Evolutionary conservation across 345 rosid genomes (phyloP), one percentile per base, ranked within the genome.

Genomic region (Eucalyptus shirleyi): DNA sequence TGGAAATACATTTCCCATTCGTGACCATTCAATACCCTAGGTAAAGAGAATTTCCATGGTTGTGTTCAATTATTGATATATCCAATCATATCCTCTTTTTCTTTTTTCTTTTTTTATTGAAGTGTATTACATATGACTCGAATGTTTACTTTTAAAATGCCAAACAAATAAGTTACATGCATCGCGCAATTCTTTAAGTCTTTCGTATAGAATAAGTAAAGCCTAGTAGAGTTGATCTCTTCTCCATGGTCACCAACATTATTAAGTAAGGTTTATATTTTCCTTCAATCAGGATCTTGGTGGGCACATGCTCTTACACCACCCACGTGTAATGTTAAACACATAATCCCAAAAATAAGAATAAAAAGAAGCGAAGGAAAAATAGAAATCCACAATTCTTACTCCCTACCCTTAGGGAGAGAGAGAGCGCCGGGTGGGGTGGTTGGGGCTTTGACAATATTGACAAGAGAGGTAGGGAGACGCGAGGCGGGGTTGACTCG

Each of bases 371-470:
- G 32, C 0, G 80, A 69, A 32, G 12, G 42, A 7, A 16, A 32
- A 69, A 32, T 32, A 69, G 80, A 32, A 32, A 67, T 67, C 12
- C 80, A 67, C 40, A 67, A 67, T 26, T 60, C 12, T 67, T 18
- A 16, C 42, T 67, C 80, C 19, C 77, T 4, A 67, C 21, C 16
- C 40, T 7, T 15, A 16, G 77, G 3, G 65, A 9, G 21, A 7
- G 42, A 17, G 77, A n/a, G 40, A 53, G 56, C 7, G 8, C n/a
- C n/a, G 53, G 19, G 6, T 1, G 8, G 19, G 8, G 7, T 8
- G 53, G 53, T 0, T 1, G 12, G 50, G 5, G 1, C 77, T 65
- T 67, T 4, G 42, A 32, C 42, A 67, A 21, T 32, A 0, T 0
- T 69, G 81, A 69, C 44, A 69, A 34, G 42, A 69, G 42, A 18